Conservation (phyloP, 352 stramenopile species). For the Globisporangium nagaii region DNA sequence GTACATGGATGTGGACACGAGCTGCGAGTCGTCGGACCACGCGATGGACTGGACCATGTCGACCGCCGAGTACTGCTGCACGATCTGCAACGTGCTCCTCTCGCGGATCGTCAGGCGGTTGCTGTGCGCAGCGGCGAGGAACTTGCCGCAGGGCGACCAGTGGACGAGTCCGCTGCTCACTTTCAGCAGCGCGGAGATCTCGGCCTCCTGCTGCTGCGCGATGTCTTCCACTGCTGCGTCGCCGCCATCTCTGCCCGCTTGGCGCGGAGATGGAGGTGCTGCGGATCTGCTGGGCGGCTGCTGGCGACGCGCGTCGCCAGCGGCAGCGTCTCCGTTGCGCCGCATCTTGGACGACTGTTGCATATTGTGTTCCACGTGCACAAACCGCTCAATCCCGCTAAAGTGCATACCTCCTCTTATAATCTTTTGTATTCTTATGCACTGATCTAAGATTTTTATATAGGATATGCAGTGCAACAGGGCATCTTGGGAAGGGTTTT, state of each 20-base stretch:
- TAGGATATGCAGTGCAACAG: too few relatives aligned
- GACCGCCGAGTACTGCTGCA: constrained; percentile 55
- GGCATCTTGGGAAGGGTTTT: too few relatives aligned
- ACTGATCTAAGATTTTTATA: too few relatives aligned
- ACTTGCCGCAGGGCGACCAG: constrained; percentile 61
- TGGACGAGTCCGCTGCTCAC: constrained; percentile 50
- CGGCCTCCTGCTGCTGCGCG: constrained; percentile 11
- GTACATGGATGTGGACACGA: constrained; percentile 56
- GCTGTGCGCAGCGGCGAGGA: constrained; percentile 39
- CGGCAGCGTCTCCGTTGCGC: not conserved
- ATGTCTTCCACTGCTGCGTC: not conserved
- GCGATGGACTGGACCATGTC: constrained; percentile 49
- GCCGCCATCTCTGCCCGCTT: not conserved
- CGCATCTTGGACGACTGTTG: not conserved
- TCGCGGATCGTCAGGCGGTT: constrained; percentile 62
- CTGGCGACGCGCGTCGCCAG: not conserved
- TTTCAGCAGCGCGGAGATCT: constrained; percentile 52
- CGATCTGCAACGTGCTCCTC: constrained; percentile 38
- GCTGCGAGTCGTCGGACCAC: constrained; percentile 62
- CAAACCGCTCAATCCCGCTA: too few relatives aligned
- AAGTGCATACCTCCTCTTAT: too few relatives aligned
- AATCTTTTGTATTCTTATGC: too few relatives aligned
- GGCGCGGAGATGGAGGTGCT: not conserved
- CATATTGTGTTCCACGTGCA: too few relatives aligned
- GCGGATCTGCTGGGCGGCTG: not conserved